A percentile compares a stretch with the other conserved stretches of the same genome.
Evolutionary conservation across 1,284 basidiomycete species (phyloP).

Genomic region (Heterobasidion annosum): DNA sequence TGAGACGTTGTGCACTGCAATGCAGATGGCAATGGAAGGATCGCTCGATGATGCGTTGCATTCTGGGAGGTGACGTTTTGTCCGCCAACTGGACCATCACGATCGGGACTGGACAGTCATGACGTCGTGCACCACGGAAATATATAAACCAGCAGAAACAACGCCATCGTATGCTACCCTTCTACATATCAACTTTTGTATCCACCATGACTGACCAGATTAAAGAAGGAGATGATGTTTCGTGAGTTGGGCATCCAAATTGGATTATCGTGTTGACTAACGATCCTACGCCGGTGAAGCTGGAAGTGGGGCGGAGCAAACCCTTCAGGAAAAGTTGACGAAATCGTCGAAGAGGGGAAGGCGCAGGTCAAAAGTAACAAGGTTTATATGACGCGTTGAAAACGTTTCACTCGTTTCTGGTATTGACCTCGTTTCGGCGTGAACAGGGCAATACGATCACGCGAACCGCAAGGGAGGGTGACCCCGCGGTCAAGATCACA

Average conservation of each 20-base stretch:
- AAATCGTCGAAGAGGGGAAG: slow-evolving; percentile 18
- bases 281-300: background rate
- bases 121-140: no score
- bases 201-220: background rate
- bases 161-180: no score
- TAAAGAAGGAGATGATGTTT: slow-evolving; percentile 1
- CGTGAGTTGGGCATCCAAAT: background rate
- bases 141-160: no score
- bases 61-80: no score
- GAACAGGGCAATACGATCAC: slow-evolving; percentile 28
- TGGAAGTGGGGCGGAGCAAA: slow-evolving; percentile 3
- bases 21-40: no score
- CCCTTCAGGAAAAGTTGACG: background rate
- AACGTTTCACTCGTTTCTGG: no score
- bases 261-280: background rate
- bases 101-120: no score
- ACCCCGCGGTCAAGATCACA: slow-evolving; percentile 32
- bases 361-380: slow-evolving; percentile 30
- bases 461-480: slow-evolving; percentile 25
- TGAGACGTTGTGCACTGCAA: no score
- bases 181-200: no score
- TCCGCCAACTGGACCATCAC: no score
- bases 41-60: no score
- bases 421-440: no score
- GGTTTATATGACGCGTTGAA: slow-evolving; percentile 12